Conservation (phyloP, 768 basidiomycete genomes). For the Amanita exitialis region DNA sequence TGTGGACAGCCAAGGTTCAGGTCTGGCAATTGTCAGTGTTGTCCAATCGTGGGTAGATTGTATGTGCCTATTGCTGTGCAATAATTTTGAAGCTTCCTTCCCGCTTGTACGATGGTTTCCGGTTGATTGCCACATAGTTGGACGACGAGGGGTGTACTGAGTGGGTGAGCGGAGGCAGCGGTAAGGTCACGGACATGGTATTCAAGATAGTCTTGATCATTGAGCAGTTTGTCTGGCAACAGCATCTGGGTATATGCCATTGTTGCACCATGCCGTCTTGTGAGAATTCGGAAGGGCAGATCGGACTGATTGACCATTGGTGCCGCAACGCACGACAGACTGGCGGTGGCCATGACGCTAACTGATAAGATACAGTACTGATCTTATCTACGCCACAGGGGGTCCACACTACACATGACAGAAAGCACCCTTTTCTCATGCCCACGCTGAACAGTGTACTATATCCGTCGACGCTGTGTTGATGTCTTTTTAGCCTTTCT, state of each 20-base stretch:
- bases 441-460: conserved; percentile 4
- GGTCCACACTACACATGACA: background rate
- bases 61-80: conserved; percentile 65
- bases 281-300: conserved; percentile 58
- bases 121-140: conserved; percentile 70
- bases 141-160: conserved; percentile 45
- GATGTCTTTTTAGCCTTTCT: background rate
- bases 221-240: conserved; percentile 45
- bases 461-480: background rate
- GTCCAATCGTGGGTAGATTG: background rate
- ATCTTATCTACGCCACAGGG: background rate
- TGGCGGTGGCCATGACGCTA: conserved; percentile 9
- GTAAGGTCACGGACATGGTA: conserved; percentile 50
- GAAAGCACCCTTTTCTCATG: background rate
- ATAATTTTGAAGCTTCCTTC: conserved; percentile 41
- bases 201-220: conserved; percentile 57
- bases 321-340: conserved; percentile 42
- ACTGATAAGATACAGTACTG: background rate
- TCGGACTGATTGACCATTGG: conserved; percentile 82
- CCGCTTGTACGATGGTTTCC: conserved; percentile 49
- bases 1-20: conserved; percentile 79
- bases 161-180: conserved; percentile 14
- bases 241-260: conserved; percentile 76
- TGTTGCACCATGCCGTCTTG: conserved; percentile 53
- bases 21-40: conserved; percentile 31